Conservation (phyloP, 345 rosid genomes). For the Camelina hispida region DNA sequence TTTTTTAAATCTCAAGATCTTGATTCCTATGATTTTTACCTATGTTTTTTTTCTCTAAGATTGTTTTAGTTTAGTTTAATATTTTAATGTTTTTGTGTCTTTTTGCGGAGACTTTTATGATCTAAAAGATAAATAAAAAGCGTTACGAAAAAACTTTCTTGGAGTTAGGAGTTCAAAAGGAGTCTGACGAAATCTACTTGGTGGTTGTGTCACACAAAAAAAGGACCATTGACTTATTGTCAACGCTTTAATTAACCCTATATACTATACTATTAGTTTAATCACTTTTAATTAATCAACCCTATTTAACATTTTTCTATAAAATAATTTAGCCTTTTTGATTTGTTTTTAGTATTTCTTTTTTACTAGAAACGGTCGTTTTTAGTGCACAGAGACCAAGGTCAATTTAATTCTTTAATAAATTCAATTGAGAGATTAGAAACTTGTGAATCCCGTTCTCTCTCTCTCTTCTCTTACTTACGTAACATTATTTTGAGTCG, state of each 20-base stretch:
- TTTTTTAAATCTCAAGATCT: constrained; percentile 23
- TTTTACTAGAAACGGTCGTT: constrained; percentile 33
- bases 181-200: constrained; percentile 48
- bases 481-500: constrained; percentile 32
- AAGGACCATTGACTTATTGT: constrained; percentile 43
- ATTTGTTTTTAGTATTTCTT: background rate
- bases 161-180: constrained; percentile 39
- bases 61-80: background rate
- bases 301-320: constrained; percentile 10
- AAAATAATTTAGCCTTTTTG: constrained; percentile 6
- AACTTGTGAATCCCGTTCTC: constrained; percentile 28
- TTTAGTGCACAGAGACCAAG: constrained; percentile 41
- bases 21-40: constrained; percentile 1
- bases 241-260: constrained; percentile 47
- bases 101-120: constrained; percentile 39
- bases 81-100: constrained; percentile 26
- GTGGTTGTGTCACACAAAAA: constrained; percentile 40
- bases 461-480: constrained; percentile 17
- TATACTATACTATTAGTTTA: constrained; percentile 7
- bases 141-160: constrained; percentile 39
- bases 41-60: background rate
- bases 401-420: constrained; percentile 47
- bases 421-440: constrained; percentile 35
- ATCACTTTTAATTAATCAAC: constrained; percentile 3
- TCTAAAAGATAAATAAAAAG: constrained; percentile 14